Percentiles rank a stretch among this genome's conserved stretches.
Evolutionary conservation across 768 basidiomycete species (phyloP).

Genomic region (Tricholoma sp.): DNA sequence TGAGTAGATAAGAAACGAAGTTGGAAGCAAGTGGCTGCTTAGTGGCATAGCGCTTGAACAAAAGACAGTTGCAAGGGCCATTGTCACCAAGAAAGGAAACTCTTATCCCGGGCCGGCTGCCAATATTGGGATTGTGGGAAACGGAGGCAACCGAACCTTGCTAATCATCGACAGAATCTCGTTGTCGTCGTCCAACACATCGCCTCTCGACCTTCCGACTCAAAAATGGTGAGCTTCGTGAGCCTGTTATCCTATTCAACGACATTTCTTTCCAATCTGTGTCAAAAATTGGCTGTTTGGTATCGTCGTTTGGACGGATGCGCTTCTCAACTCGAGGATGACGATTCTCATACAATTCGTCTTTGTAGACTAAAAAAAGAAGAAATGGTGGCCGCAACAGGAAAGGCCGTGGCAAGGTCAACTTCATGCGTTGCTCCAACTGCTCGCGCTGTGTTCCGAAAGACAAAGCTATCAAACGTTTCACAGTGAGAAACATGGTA

Average conservation of each 20-base stretch:
- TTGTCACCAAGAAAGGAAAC: conserved; percentile 7
- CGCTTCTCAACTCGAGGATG: conserved; percentile 27
- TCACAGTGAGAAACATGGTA: conserved; percentile 99
- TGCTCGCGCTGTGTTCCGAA: conserved; percentile 97
- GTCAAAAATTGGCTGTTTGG: conserved; percentile 13
- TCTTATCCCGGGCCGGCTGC: conserved; percentile 8
- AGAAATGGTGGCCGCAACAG: conserved; percentile 99
- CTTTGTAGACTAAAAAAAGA: conserved; percentile 91
- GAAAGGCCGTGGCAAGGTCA: conserved; percentile 96
- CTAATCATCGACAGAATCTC: conserved; percentile 19
- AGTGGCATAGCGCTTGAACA: not conserved
- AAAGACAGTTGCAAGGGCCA: conserved; percentile 11
- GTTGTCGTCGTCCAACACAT: conserved; percentile 30
- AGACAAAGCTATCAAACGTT: conserved; percentile 99
- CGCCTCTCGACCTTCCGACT: conserved; percentile 30
- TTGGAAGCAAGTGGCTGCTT: no score
- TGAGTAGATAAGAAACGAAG: conserved; percentile 1
- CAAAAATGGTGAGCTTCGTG: conserved; percentile 37
- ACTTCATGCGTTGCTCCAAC: conserved; percentile 96
- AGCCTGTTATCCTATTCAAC: not conserved
- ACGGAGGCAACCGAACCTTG: conserved; percentile 22
- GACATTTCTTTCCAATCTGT: conserved; percentile 1
- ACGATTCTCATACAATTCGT: conserved; percentile 14
- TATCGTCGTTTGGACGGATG: conserved; percentile 32
- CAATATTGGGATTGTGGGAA: conserved; percentile 18